Conservation (phyloP, 768 basidiomycete genomes). For the Boletus pseudo-olivaceus region DNA sequence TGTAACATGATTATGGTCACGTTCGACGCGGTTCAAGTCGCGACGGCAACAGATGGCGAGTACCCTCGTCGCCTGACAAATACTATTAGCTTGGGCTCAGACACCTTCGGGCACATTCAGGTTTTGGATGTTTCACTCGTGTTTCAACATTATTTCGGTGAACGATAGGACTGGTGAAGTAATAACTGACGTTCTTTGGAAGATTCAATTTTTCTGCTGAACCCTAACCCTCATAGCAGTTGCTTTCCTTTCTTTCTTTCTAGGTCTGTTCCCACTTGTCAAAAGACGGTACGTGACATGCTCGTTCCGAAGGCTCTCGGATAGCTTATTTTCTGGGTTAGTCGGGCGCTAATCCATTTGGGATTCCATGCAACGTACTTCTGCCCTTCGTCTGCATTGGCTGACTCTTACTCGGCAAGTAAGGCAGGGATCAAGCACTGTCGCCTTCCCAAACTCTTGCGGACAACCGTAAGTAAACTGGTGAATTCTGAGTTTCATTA, state of each 20-base stretch:
- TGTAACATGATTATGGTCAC: too few species aligned
- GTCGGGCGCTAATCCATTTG: not conserved
- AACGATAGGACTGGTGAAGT: too few species aligned
- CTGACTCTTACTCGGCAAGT: not conserved
- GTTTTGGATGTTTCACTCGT: not conserved
- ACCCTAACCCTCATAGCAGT: too few species aligned
- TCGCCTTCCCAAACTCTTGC: not conserved
- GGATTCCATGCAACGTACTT: not conserved
- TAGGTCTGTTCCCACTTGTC: not conserved
- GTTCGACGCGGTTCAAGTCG: too few species aligned
- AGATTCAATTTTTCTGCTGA: not conserved
- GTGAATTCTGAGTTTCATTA: not conserved
- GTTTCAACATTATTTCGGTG: not conserved
- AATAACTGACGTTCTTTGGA: not conserved
- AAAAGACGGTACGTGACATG: too few species aligned
- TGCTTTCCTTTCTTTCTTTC: not conserved
- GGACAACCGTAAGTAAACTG: not conserved
- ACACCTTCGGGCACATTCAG: too few species aligned
- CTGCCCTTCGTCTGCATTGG: not conserved
- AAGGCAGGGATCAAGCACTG: not conserved
- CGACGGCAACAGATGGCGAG: too few species aligned
- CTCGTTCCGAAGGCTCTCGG: too few species aligned
- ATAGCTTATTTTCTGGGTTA: not conserved
- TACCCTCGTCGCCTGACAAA: not conserved
- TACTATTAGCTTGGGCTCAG: not conserved